A percentile compares a stretch with the other conserved stretches of the same genome.
These are phyloP conservation scores for Fomitopsis schrenkii DNA, from an alignment of 1,284 basidiomycete species.

Conservation along the genomic window DNA sequence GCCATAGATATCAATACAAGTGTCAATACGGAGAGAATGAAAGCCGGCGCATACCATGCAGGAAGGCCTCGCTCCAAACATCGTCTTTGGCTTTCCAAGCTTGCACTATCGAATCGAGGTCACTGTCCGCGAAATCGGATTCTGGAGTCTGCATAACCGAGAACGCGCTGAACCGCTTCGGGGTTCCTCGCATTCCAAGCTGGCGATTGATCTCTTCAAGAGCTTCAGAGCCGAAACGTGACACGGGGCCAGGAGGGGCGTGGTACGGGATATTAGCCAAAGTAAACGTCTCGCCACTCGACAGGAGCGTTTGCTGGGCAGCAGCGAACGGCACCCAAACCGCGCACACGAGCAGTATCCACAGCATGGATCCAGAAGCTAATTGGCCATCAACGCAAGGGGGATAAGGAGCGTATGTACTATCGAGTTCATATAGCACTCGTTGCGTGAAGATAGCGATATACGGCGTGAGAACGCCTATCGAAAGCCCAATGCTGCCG, in stretches of 20 bases:
- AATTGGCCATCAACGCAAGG: background rate
- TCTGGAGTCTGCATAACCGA: conserved; percentile 21
- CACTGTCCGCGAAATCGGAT: conserved; percentile 13
- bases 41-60: conserved; percentile 16
- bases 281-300: conserved; percentile 19
- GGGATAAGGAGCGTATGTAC: background rate
- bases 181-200: background rate
- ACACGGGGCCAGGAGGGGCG: conserved; percentile 22
- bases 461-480: background rate
- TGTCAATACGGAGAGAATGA: background rate
- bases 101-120: conserved; percentile 15
- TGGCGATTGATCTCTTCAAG: background rate
- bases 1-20: background rate
- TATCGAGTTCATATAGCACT: background rate
- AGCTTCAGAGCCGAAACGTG: conserved; percentile 12
- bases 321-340: background rate
- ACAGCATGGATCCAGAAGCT: background rate
- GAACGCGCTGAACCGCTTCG: conserved; percentile 20
- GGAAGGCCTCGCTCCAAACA: conserved; percentile 25
- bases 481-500: background rate
- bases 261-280: conserved; percentile 24
- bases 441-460: background rate
- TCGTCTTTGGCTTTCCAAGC: conserved; percentile 20
- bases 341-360: background rate
- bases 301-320: conserved; percentile 10